Conservation (phyloP, 331 rosid genomes). For the Quercus phellos region DNA sequence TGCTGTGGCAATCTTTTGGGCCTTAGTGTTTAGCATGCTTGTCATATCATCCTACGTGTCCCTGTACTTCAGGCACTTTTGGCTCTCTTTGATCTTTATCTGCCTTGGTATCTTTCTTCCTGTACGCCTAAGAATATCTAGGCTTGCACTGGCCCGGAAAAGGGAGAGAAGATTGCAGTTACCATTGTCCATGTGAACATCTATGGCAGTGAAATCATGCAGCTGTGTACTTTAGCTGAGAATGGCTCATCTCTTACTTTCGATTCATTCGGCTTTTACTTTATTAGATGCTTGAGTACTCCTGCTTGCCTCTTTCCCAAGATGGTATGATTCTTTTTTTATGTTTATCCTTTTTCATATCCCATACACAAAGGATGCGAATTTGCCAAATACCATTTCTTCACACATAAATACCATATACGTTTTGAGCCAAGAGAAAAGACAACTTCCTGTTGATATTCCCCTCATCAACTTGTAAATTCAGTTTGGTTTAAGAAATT, state of each 20-base stretch:
- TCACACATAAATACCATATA: conserved; percentile 3
- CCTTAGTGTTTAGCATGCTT: conserved; percentile 23
- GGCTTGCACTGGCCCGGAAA: conserved; percentile 20
- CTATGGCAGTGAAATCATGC: background rate
- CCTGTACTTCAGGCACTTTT: conserved; percentile 5
- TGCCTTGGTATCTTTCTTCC: conserved; percentile 28
- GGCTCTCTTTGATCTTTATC: conserved; percentile 15
- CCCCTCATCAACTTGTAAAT: background rate
- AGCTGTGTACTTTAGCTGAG: background rate
- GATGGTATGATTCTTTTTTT: conserved; percentile 5
- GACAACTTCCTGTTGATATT: background rate
- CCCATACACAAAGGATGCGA: conserved; percentile 4
- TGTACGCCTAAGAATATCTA: conserved; percentile 19
- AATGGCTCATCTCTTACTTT: background rate
- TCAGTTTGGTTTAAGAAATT: background rate
- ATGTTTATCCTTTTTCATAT: background rate
- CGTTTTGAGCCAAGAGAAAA: background rate
- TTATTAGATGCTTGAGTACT: conserved; percentile 9
- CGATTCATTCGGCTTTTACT: background rate
- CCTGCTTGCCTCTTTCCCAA: background rate
- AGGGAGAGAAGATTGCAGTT: conserved; percentile 22
- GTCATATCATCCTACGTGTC: conserved; percentile 25
- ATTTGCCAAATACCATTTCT: conserved; percentile 1
- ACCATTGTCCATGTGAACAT: conserved; percentile 32
- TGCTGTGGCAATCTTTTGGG: conserved; percentile 27